These are phyloP conservation scores for Balansia obtecta DNA, from an alignment of 2,329 filamentous ascomycete species.

Conservation along the genomic window DNA sequence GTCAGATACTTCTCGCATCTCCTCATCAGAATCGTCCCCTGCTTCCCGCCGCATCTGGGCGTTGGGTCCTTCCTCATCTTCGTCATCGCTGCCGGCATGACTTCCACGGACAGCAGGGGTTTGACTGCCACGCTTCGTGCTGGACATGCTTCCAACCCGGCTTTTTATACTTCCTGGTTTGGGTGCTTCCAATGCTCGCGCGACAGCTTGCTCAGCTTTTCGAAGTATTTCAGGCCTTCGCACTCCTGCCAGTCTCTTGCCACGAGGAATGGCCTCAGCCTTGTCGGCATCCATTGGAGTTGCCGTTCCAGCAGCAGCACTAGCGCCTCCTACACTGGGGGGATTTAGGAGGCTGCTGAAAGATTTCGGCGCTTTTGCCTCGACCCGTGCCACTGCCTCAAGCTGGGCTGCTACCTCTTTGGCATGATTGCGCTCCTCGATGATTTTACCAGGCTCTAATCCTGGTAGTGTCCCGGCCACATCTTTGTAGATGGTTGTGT, in stretches of 20 bases:
- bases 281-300: conserved; percentile 28
- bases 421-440: conserved; percentile 31
- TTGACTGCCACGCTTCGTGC: conserved; percentile 31
- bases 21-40: conserved; percentile 21
- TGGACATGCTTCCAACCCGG: conserved; percentile 37
- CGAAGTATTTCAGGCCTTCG: conserved; percentile 46
- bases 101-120: conserved; percentile 25
- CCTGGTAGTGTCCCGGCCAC: conserved; percentile 48
- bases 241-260: conserved; percentile 30
- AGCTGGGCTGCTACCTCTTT: conserved; percentile 28
- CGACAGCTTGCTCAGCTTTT: conserved; percentile 47
- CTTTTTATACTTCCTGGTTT: conserved; percentile 33
- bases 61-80: conserved; percentile 29
- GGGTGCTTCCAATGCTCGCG: conserved; percentile 35
- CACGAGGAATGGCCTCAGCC: conserved; percentile 26
- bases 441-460: conserved; percentile 32
- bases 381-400: conserved; percentile 16
- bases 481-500: conserved; percentile 62
- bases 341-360: conserved; percentile 32
- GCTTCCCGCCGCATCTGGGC: conserved; percentile 24
- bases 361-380: conserved; percentile 20
- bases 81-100: conserved; percentile 26
- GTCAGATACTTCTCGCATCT: conserved; percentile 30
- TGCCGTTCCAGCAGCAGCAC: conserved; percentile 18
- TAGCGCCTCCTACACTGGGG: conserved; percentile 27